These are phyloP conservation scores for Cladosporium sp. DNA, from an alignment of 2,329 filamentous ascomycete genomes.

Conservation along the genomic window DNA sequence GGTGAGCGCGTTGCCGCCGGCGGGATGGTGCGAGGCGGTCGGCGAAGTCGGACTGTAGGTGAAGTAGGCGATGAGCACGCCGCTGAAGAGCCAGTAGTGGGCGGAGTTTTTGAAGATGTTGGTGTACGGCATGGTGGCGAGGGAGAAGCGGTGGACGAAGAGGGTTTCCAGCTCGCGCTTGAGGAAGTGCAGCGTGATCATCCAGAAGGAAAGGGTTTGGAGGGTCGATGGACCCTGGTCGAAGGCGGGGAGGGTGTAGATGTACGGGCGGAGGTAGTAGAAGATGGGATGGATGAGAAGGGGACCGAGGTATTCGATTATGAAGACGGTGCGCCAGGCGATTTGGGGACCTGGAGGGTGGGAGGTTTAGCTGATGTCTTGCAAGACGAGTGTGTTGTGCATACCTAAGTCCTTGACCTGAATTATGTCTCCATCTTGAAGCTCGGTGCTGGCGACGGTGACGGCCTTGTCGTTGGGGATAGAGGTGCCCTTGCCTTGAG, in stretches of 20 bases:
- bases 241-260: slow-evolving; percentile 54
- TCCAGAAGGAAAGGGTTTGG: slow-evolving; percentile 69
- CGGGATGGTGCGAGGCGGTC: slow-evolving; percentile 51
- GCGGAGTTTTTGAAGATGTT: slow-evolving; percentile 95
- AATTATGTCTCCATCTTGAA: slow-evolving; percentile 59
- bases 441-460: slow-evolving; percentile 52
- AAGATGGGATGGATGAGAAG: slow-evolving; percentile 79
- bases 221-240: slow-evolving; percentile 50
- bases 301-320: slow-evolving; percentile 92
- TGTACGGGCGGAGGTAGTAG: slow-evolving; percentile 65
- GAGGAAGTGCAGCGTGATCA: slow-evolving; percentile 79
- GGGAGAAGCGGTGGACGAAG: slow-evolving; percentile 92
- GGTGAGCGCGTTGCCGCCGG: slow-evolving; percentile 50
- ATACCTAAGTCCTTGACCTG: slow-evolving; percentile 92
- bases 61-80: slow-evolving; percentile 76
- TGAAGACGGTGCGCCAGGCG: slow-evolving; percentile 87
- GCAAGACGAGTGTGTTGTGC: slow-evolving; percentile 27
- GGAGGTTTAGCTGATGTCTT: too few species aligned
- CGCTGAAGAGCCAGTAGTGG: slow-evolving; percentile 89
- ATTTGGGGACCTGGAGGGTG: slow-evolving; percentile 69
- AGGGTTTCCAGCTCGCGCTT: slow-evolving; percentile 96
- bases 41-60: slow-evolving; percentile 74
- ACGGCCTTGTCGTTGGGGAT: slow-evolving; percentile 52
- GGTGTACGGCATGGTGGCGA: slow-evolving; percentile 82
- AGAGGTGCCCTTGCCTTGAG: slow-evolving; percentile 58